Conservation (phyloP, 352 stramenopile genomes). For the Phytophthora melonis region DNA sequence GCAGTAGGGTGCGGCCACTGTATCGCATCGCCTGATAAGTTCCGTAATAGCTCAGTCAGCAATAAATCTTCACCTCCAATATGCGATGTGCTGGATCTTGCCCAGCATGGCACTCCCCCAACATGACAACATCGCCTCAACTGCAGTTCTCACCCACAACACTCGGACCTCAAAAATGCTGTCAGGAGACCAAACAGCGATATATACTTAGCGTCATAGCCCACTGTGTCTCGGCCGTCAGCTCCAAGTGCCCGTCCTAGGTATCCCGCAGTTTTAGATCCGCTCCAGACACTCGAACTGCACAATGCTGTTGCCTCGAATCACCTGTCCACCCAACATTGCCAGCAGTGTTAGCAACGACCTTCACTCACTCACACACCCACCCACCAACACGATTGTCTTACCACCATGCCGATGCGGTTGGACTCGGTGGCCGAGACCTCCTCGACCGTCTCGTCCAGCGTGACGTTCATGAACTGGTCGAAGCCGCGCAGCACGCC, state of each 20-base stretch:
- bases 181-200: conserved; percentile 19
- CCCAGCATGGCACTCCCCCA: neutral
- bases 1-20: too few species aligned
- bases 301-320: conserved; percentile 92
- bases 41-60: neutral
- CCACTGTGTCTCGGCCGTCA: neutral
- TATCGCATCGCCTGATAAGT: neutral
- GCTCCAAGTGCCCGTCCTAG: too few species aligned
- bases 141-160: neutral
- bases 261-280: conserved; percentile 47
- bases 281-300: conserved; percentile 91
- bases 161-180: too few species aligned
- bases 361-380: neutral
- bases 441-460: conserved; percentile 95
- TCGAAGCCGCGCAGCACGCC: conserved; percentile 96
- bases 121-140: neutral
- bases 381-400: conserved; percentile 23
- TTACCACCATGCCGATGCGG: conserved; percentile 94
- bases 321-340: conserved; percentile 57
- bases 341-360: neutral
- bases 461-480: conserved; percentile 97
- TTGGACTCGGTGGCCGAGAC: conserved; percentile 87
- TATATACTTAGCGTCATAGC: conserved; percentile 30
- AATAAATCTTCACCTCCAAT: neutral
- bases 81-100: neutral